Evolutionary conservation across 2,329 filamentous ascomycete species (phyloP).

Genomic region (Macrophomina phaseolina): DNA sequence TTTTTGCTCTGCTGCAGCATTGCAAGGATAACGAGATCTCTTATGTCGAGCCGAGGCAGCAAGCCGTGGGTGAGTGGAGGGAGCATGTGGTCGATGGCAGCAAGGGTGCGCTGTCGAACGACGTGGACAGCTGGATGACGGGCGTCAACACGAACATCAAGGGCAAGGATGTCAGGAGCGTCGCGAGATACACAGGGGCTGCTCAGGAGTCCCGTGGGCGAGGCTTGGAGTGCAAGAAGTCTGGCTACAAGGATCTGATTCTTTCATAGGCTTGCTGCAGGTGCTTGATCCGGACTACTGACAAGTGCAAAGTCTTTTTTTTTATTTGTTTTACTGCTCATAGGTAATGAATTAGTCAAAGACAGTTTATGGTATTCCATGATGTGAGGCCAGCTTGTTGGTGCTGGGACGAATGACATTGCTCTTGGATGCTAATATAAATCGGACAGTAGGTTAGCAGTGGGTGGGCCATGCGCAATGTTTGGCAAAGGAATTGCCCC

Average conservation of each 20-base stretch:
- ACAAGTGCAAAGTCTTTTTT: no score
- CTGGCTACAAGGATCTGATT: constrained; percentile 34
- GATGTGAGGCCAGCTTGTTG: no score
- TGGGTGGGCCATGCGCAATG: no score
- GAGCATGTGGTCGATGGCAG: constrained; percentile 56
- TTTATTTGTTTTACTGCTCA: no score
- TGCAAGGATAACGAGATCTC: constrained; percentile 42
- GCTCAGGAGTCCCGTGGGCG: constrained; percentile 51
- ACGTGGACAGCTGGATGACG: constrained; percentile 63
- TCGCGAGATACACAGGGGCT: constrained; percentile 55
- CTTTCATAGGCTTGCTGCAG: constrained; percentile 18
- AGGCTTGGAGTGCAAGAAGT: constrained; percentile 35
- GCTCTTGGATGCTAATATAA: no score
- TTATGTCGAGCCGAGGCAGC: constrained; percentile 48
- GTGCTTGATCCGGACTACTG: no score
- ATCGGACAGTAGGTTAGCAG: no score
- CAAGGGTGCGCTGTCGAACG: constrained; percentile 52
- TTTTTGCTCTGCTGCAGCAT: constrained; percentile 44
- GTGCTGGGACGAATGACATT: no score
- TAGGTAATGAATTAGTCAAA: no score
- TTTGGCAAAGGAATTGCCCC: no score
- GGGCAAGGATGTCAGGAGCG: constrained; percentile 52
- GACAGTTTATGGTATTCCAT: no score
- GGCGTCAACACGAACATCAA: constrained; percentile 60
- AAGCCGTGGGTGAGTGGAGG: constrained; percentile 52